These are phyloP conservation scores for Carex scoparia DNA, from an alignment of 176 grass and related monocot genomes.

Conservation along the genomic window DNA sequence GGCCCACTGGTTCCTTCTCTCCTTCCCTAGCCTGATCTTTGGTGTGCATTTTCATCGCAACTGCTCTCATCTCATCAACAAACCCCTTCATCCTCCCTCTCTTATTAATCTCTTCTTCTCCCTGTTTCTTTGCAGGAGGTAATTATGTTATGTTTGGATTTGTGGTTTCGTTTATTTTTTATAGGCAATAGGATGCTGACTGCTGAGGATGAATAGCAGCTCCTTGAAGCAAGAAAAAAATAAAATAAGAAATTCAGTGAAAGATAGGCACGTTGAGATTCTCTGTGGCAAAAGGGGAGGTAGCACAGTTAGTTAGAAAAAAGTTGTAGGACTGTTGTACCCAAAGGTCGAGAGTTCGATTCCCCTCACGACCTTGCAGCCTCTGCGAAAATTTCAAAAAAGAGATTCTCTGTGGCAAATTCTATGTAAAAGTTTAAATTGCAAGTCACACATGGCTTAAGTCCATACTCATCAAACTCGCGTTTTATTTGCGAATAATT, in stretches of 20 bases:
- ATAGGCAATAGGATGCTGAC: background rate
- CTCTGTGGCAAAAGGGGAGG: background rate
- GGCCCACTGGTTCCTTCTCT: slow-evolving; percentile 67
- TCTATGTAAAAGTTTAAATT: background rate
- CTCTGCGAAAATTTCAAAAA: no score
- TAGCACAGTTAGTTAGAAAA: no score
- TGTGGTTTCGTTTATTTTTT: background rate
- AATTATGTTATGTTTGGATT: background rate
- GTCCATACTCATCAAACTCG: no score
- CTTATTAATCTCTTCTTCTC: background rate
- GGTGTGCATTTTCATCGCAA: slow-evolving; percentile 81
- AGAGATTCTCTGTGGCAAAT: background rate
- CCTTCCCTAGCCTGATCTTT: slow-evolving; percentile 78
- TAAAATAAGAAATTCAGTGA: background rate
- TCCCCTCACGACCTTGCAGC: no score
- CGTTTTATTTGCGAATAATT: no score
- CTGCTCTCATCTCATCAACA: slow-evolving; percentile 86
- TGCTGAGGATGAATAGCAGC: background rate
- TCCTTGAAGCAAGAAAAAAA: background rate
- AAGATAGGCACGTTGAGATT: background rate
- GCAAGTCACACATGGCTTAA: background rate
- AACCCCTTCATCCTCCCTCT: slow-evolving; percentile 44
- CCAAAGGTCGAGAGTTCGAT: no score
- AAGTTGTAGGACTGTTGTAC: no score
- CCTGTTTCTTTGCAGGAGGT: background rate